Base-by-base conservation (phyloP, 1,284 basidiomycete species). In the Inonotus obliquus region DNA sequence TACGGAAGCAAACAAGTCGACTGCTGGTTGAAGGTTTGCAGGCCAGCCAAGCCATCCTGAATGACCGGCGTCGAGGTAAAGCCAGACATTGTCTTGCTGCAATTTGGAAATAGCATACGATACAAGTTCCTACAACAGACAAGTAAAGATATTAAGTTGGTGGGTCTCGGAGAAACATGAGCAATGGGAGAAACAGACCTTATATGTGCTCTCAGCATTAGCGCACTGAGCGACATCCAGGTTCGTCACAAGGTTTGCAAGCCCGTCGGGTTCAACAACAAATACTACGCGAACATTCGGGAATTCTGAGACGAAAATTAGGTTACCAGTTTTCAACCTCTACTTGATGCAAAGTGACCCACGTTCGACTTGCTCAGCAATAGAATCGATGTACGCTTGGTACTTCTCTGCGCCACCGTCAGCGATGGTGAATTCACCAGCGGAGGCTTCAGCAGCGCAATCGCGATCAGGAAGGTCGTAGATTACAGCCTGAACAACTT, bases 21-120 rank as follows among this genome's bases (percentile, higher is more conserved):
- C 67, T 37, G 67, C 66, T 19, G 67, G 67, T 7, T 57, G 45
- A 53, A 68, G 61, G 44, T 68, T 68, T 14, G 65, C 65, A 32
- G 65, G 65, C 63, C 66, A 67, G 9, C 67, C 67, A 21, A 68
- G 66, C 67, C 67, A 68, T 10, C 67, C 67, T 10, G 64, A 60
- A 56, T 68, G 67, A 21, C 65, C 67, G 11, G 65, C 67, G 37
- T 68, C 67, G 51, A 68, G 64, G 55, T 68, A 68, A 35, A 68
- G 62, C 54, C 60, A 64, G 35, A 68, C 66, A 41, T 68, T 68
- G 56, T 66, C 64, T 48, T 64, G 62, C 56, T 68, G 67, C 17
- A 68, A 60, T 19, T 65, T 60, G 51, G 54, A 39, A 27, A 68
- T 68, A 14, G 65, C 66, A 32, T 67, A 67, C 9, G 66, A 62